Conservation (phyloP, 176 grass and related monocot species). For the sorghum (Sorghum bicolor) region Sorghum_bicolor_NCBIv3 NC_012876.2:64566001-64566500, state of each 20-base stretch:
- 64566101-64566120: too few species aligned
- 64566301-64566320: not conserved
- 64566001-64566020: too few species aligned
- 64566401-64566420: conserved; percentile 56
- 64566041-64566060: too few species aligned
- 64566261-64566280: not conserved
- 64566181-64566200: not conserved
- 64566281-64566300: not conserved
- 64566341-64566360: not conserved
- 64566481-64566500: conserved; percentile 64
- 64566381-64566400: conserved; percentile 36
- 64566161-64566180: too few species aligned
- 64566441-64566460: conserved; percentile 63
- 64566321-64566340: too few species aligned
- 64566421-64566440: conserved; percentile 5
- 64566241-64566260: not conserved
- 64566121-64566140: not conserved
- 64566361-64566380: too few species aligned
- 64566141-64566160: not conserved
- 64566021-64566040: not conserved
- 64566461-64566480: conserved; percentile 82
- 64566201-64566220: not conserved
- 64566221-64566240: not conserved
- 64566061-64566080: too few species aligned
- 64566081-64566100: too few species aligned